These are phyloP conservation scores for Trypanosoma theileri DNA, from an alignment of 208 protist genomes.

Conservation along the genomic window DNA sequence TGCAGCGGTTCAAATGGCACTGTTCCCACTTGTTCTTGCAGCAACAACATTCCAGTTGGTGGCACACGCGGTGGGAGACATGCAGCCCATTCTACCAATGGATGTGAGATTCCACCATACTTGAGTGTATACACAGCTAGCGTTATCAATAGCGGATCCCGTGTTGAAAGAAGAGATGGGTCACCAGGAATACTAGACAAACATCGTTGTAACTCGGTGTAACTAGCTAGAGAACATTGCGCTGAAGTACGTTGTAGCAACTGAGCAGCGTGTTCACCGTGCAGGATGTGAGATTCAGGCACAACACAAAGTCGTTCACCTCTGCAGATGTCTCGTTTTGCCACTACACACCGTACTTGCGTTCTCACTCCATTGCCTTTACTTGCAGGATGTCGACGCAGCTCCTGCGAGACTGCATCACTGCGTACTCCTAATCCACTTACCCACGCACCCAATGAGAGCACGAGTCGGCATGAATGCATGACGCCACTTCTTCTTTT, in stretches of 20 bases:
- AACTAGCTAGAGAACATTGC: neutral
- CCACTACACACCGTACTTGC: constrained; percentile 67
- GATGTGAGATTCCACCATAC: constrained; percentile 13
- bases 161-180: constrained; percentile 37
- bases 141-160: constrained; percentile 65
- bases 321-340: constrained; percentile 42
- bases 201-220: constrained; percentile 3
- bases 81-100: constrained; percentile 42
- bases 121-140: constrained; percentile 50
- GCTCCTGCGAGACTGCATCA: constrained; percentile 27
- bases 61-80: constrained; percentile 55
- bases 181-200: constrained; percentile 9
- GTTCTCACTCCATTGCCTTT: constrained; percentile 1
- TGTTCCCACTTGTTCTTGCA: constrained; percentile 8
- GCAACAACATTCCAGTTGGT: constrained; percentile 54
- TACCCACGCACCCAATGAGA: constrained; percentile 15
- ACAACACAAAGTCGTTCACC: constrained; percentile 66
- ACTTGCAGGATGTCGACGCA: constrained; percentile 20
- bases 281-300: constrained; percentile 43
- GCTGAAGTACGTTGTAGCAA: constrained; percentile 32
- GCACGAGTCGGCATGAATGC: constrained; percentile 5
- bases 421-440: constrained; percentile 11
- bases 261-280: constrained; percentile 39
- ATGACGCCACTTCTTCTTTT: neutral
- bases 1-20: constrained; percentile 40